Base-by-base conservation (phyloP, 2,329 filamentous ascomycete genomes). In the Fusarium proliferatum region DNA sequence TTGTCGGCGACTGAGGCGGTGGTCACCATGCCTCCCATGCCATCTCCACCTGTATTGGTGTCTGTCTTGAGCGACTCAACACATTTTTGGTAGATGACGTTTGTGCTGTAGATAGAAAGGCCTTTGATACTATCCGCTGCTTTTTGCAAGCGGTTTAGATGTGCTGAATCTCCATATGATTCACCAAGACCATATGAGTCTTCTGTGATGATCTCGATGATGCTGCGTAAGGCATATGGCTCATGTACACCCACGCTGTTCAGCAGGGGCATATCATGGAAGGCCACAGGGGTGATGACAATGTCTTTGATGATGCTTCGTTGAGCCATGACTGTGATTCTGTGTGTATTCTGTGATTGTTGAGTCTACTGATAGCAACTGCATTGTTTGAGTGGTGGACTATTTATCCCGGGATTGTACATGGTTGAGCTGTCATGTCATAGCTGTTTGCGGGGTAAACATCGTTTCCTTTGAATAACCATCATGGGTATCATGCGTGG, bases 21-120 rank as follows among this genome's bases (percentile, higher is more conserved):
- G 6, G 82, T 85, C 16, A 85, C 83, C 82, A 85, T 82, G 34
- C 76, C 79, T 2, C 88, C 86, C 51, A 95, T 83, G 65, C 92
- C 94, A 76, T 91, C 89, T 45, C 48, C 94, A 8, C 76, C 76
- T 10, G 72, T 76, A 16, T 42, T 76, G 36, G 67, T 77, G 43
- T 76, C 93, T 55, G 88, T 91, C 6, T 92, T 93, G 0, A 84
- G 78, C 0, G 93, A 93, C 64, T 96, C 92, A 82, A 95, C 87
- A 79, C 97, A 97, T 4, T 91, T 93, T 74, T 94, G 91, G 83
- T 95, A 96, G 72, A 96, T 88, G 77, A 95, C 92, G 79, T 96
- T 96, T 3, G 94, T 96, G 82, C 94, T 93, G 42, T 81, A 80
- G 2, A 82, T 71, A 5, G 80, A 71, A 9, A 80, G 59, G 1